Evolutionary conservation across 768 basidiomycete genomes (phyloP).

Genomic region (Cyathus striatus): DNA sequence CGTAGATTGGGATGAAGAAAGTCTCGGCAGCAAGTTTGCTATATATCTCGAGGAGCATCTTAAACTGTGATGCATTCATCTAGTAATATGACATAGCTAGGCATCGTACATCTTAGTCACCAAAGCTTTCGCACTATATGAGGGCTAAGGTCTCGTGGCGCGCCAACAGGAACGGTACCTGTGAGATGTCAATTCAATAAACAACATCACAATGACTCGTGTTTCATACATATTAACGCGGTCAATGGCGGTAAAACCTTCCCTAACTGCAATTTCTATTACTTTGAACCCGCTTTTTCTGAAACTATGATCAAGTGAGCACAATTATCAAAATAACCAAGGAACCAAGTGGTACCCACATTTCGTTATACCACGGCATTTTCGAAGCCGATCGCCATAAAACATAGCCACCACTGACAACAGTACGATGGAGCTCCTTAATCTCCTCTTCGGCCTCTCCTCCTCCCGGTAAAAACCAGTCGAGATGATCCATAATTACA

Average conservation of each 20-base stretch:
- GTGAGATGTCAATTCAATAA: constrained; percentile 1
- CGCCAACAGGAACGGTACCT: constrained; percentile 35
- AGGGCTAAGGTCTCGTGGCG: constrained; percentile 9
- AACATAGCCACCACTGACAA: constrained; percentile 55
- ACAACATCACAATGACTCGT: not conserved
- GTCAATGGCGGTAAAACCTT: constrained; percentile 51
- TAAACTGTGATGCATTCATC: constrained; percentile 26
- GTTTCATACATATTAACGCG: constrained; percentile 66
- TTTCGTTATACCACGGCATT: constrained; percentile 60
- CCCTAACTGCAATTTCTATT: constrained; percentile 44
- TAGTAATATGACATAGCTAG: not conserved
- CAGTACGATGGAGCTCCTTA: constrained; percentile 46
- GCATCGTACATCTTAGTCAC: not conserved
- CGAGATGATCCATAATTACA: constrained; percentile 70
- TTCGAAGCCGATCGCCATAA: constrained; percentile 64
- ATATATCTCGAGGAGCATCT: constrained; percentile 69
- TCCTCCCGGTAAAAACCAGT: constrained; percentile 49
- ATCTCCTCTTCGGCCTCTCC: constrained; percentile 48
- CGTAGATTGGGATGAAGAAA: constrained; percentile 74
- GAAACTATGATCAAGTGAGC: constrained; percentile 29
- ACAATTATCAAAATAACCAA: not conserved
- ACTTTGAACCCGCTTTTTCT: constrained; percentile 49
- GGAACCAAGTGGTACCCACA: constrained; percentile 19
- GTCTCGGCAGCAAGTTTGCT: constrained; percentile 66
- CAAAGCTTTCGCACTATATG: not conserved